A percentile compares a stretch with the other conserved stretches of the same genome.
phyloP scores from a whole-genome alignment of 345 rosid species.

The Eucalyptus albens region DNA sequence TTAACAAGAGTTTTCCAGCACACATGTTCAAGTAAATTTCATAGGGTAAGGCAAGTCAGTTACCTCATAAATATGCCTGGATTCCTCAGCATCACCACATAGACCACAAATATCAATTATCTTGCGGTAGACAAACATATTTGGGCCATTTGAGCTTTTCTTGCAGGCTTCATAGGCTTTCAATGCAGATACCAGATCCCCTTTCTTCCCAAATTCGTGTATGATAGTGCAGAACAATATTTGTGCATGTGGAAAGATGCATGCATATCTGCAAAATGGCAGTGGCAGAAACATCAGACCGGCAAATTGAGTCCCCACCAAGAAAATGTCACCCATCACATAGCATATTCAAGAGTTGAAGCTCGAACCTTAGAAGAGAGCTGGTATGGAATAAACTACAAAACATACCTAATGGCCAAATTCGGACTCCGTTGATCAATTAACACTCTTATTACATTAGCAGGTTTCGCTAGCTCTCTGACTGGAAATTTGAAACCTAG shows the following conservation, averaged over 20 bases:
- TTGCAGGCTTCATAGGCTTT: constrained; percentile 56
- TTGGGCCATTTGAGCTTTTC: constrained; percentile 36
- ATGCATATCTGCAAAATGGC: constrained; percentile 50
- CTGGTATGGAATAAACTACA: neutral
- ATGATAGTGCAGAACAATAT: constrained; percentile 53
- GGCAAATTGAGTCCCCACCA: neutral
- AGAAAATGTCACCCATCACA: neutral
- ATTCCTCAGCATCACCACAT: constrained; percentile 59
- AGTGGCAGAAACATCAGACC: neutral
- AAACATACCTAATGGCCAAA: constrained; percentile 62
- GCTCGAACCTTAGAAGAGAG: neutral
- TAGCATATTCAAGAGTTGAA: neutral
- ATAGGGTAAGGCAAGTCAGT: neutral
- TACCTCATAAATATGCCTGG: constrained; percentile 86
- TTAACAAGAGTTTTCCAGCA: neutral
- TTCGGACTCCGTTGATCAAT: constrained; percentile 41
- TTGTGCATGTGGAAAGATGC: constrained; percentile 53
- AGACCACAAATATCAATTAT: constrained; percentile 74
- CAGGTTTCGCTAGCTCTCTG: constrained; percentile 53
- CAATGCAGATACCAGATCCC: constrained; percentile 66
- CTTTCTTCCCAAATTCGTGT: constrained; percentile 63
- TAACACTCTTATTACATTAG: constrained; percentile 37
- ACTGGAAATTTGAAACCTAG: constrained; percentile 54
- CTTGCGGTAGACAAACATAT: constrained; percentile 69
- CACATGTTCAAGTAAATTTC: neutral